A percentile compares a stretch with the other conserved stretches of the same genome.
phyloP scores from a whole-genome alignment of 2,329 filamentous ascomycete species.

The Simplicillium sp. region DNA sequence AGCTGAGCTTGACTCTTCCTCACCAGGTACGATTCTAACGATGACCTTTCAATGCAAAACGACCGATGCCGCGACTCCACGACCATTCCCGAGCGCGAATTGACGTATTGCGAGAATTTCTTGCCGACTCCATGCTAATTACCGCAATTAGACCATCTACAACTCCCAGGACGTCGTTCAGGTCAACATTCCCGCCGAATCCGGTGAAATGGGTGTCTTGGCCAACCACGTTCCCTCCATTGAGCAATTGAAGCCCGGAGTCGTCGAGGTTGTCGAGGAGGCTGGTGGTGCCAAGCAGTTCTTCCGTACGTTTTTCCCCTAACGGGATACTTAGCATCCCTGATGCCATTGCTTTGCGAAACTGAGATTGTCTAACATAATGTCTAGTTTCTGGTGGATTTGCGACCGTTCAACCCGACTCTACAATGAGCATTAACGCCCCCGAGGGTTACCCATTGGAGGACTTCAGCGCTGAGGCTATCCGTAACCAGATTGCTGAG shows the following conservation, averaged over 20 bases:
- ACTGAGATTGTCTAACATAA: constrained; percentile 3
- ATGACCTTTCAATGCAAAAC: constrained; percentile 4
- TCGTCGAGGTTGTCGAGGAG: constrained; percentile 95
- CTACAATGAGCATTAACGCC: constrained; percentile 92
- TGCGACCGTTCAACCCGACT: constrained; percentile 92
- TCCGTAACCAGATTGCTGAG: constrained; percentile 84
- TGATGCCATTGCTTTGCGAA: neutral
- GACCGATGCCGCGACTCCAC: constrained; percentile 12
- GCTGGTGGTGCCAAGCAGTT: constrained; percentile 84
- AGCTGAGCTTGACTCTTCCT: constrained; percentile 94
- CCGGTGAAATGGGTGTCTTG: constrained; percentile 98
- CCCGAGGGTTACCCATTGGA: constrained; percentile 91
- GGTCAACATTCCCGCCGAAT: constrained; percentile 97
- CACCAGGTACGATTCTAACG: constrained; percentile 71
- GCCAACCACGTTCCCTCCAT: constrained; percentile 98
- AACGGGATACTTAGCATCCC: neutral
- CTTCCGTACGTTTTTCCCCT: constrained; percentile 65
- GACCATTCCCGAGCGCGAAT: constrained; percentile 14
- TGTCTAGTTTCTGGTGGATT: constrained; percentile 84
- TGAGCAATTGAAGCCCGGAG: constrained; percentile 95
- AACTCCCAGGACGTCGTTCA: constrained; percentile 68
- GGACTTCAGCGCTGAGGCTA: constrained; percentile 88
- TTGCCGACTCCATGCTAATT: constrained; percentile 31
- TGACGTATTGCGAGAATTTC: constrained; percentile 5
- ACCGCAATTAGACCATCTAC: constrained; percentile 57